These are phyloP conservation scores for Metarhizium guizhouense DNA, from an alignment of 2,329 filamentous ascomycete genomes.

Conservation along the genomic window DNA sequence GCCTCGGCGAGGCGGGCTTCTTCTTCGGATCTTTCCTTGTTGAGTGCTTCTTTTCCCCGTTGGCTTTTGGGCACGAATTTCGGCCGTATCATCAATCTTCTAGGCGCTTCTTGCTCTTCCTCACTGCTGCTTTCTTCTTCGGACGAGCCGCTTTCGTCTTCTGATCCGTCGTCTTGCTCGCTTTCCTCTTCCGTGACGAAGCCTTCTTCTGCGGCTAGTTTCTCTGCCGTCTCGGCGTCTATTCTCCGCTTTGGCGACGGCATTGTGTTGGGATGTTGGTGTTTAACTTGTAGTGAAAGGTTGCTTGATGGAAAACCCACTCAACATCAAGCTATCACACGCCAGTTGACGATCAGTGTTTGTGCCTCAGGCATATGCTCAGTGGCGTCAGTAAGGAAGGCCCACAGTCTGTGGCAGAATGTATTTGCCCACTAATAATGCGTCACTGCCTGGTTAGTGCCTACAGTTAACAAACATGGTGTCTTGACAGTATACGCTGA, in stretches of 20 bases:
- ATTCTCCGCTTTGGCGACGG: slow-evolving; percentile 55
- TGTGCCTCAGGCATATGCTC: no score
- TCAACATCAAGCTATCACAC: no score
- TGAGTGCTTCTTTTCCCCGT: slow-evolving; percentile 26
- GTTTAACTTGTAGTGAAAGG: no score
- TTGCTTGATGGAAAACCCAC: no score
- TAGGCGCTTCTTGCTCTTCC: slow-evolving; percentile 45
- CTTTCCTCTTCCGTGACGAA: slow-evolving; percentile 52
- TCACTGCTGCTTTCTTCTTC: slow-evolving; percentile 29
- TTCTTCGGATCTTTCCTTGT: slow-evolving; percentile 24
- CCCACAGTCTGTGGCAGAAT: no score
- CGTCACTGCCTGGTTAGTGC: no score
- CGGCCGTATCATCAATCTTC: slow-evolving; percentile 50
- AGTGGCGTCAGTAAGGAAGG: no score
- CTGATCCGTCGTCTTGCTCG: slow-evolving; percentile 27
- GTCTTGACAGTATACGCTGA: no score
- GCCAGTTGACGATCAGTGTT: no score
- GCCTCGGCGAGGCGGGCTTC: slow-evolving; percentile 39
- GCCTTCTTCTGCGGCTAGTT: slow-evolving; percentile 47
- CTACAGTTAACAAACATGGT: no score
- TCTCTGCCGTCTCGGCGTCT: slow-evolving; percentile 41
- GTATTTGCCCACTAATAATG: no score
- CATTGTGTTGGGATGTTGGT: background rate
- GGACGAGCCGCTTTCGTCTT: slow-evolving; percentile 30
- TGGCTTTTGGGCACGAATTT: slow-evolving; percentile 55